Base-by-base conservation (phyloP, 164 flowering plant genomes). In the Macadamia integrifolia region DNA sequence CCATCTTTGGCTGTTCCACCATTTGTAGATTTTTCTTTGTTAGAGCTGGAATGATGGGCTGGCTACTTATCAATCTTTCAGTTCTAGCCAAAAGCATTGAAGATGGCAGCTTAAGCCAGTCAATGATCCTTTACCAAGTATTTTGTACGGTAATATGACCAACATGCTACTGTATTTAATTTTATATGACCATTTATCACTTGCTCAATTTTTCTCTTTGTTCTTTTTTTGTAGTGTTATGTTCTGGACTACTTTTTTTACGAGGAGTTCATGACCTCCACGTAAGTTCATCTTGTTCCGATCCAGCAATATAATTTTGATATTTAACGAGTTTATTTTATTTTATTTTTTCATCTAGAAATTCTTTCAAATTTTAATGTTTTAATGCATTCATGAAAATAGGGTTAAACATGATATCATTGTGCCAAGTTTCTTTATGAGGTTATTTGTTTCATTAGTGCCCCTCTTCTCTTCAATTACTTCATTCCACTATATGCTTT, bases 1-100 rank as follows among this genome's bases (percentile, higher is more conserved):
- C 50, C 7, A 30, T 62, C 58, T 46, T 72, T 15, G 12, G 43
- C 6, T 50, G 61, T 69, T 55, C 62, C 67, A 72, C 62, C 69
- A 72, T 66, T 31, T 80, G 83, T 59, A 93, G 99, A 81, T 92
- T 92, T 80, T 92, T 88, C 93, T 92, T 94, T 82, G 97, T 94
- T 52, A 85, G 99, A 92, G 96, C 97, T 79, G 99, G 99, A 68
- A 94, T 94, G 98, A 84, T 94, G 90, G 99, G 96, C 75, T 94
- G 99, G 99, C 87, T 94, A 12, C 88, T 94, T 65, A 92, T 94
- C 82, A 94, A 94, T 75, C 86, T 94, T 64, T 90, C 99, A 49
- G 74, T 94, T 82, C 80, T 94, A 9, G 88, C 89, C 31, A 88
- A 82, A 85, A 85, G 90, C 78, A 62, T 82, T 69, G 78, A 80